These are phyloP conservation scores for Colletotrichum scovillei DNA, from an alignment of 2,329 filamentous ascomycete genomes.

Conservation along the genomic window DNA sequence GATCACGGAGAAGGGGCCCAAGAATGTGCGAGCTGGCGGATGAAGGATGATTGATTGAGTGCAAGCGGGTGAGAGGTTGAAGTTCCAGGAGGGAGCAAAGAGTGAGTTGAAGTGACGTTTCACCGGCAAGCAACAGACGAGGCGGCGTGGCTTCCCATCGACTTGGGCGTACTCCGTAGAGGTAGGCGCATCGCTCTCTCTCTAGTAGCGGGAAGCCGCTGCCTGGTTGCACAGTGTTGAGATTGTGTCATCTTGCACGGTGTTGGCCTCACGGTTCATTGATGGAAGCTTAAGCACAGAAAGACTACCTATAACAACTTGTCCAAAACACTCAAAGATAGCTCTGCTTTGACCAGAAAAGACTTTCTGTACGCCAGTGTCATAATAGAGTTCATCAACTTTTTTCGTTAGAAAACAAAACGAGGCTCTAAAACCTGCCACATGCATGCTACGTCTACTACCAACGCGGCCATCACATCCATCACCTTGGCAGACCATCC, in stretches of 20 bases:
- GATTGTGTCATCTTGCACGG: background rate
- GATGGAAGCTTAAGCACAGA: background rate
- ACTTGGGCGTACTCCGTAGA: no score
- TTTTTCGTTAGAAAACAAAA: slow-evolving; percentile 33
- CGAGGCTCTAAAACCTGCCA: slow-evolving; percentile 33
- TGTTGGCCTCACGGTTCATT: background rate
- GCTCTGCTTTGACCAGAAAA: background rate
- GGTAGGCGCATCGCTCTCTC: background rate
- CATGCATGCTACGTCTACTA: slow-evolving; percentile 36
- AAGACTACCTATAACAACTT: no score
- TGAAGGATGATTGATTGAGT: background rate
- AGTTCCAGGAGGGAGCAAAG: background rate
- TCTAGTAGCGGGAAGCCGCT: background rate
- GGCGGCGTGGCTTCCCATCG: background rate
- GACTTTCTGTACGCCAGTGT: background rate
- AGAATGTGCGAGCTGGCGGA: background rate
- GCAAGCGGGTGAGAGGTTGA: background rate
- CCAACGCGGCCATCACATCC: background rate
- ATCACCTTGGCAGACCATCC: background rate
- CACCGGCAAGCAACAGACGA: slow-evolving; percentile 1
- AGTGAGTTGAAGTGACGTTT: slow-evolving; percentile 8
- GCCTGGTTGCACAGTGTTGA: background rate
- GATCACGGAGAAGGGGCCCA: background rate
- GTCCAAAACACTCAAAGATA: no score
- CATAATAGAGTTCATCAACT: slow-evolving; percentile 27